Base-by-base conservation (phyloP, 208 protist species). In the Acanthamoeba castellanii region DNA sequence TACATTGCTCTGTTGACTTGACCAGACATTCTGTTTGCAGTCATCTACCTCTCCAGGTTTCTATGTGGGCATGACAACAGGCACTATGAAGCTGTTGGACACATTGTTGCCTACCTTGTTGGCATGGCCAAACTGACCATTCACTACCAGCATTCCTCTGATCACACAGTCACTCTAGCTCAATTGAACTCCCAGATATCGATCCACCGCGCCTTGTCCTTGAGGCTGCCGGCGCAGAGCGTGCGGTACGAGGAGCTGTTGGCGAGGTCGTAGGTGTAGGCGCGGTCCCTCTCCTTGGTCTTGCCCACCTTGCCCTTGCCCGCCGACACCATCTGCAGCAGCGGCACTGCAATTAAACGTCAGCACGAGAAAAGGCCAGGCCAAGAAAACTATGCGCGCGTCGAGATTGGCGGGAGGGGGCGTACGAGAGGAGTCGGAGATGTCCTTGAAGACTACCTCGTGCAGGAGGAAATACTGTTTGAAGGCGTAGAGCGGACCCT, bases 271-370 rank as follows among this genome's bases (percentile, higher is more conserved):
- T 81, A 81, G 72, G 72, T 81, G 42, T 47, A 81, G 32, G 72
- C 30, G 32, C 72, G 72, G 20, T 81, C 72, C 32, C 72, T 34
- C 18, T 81, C 72, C 72, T 81, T 81, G 27, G 72, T 18, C 42
- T 81, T 81, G 18, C 72, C 72, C 42, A 45, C 32, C 42, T 81
- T 81, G 72, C 72, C 72, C 72, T 81, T 81, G 72, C 72, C 72
- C 42, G 72, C 27, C 13, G 18, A 34, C 27, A 81, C 72, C 72
- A 81, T 81, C 42, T 81, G 72, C 72, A 81, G n/a, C 42, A 81
- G 34, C 16, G 72, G 72, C 72, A 81, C 72, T 81, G 72, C 30
- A 64, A 64, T 25, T 3, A 7, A 27, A 27, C 57, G 57, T 64
- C 22, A 64, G 7, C 45, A 47, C 45, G 45, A 47, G 45, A 47